These are phyloP conservation scores for Gastrolobium bilobum DNA, from an alignment of 306 rosid species.

Conservation along the genomic window DNA sequence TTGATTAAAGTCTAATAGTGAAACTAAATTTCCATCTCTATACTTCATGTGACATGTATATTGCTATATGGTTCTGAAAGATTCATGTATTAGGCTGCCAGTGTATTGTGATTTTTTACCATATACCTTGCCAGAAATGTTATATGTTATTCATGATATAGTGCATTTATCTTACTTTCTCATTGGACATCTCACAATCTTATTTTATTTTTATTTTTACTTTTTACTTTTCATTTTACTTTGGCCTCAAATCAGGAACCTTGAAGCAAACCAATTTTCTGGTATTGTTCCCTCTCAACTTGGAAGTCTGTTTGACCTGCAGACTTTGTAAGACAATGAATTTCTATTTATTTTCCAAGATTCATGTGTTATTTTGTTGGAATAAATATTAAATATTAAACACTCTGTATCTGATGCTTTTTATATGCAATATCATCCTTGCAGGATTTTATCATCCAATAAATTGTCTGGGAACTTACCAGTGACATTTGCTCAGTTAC, in stretches of 20 bases:
- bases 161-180: conserved; percentile 38
- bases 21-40: conserved; percentile 40
- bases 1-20: conserved; percentile 37
- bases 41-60: conserved; percentile 16
- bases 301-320: conserved; percentile 70
- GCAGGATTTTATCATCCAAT: conserved; percentile 85
- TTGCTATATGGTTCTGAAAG: conserved; percentile 19
- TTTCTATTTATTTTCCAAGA: conserved; percentile 34
- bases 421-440: conserved; percentile 36
- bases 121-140: conserved; percentile 8
- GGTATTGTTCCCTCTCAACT: conserved; percentile 79
- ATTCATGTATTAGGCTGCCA: conserved; percentile 3
- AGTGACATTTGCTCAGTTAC: conserved; percentile 59
- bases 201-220: background rate
- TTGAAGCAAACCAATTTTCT: conserved; percentile 82
- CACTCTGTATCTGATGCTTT: conserved; percentile 36
- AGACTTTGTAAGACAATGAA: conserved; percentile 65
- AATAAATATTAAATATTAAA: conserved; percentile 36
- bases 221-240: background rate
- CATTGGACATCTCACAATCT: conserved; percentile 9
- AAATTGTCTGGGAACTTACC: conserved; percentile 76
- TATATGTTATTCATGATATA: background rate
- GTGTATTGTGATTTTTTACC: conserved; percentile 18
- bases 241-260: conserved; percentile 60
- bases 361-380: conserved; percentile 9